A percentile compares a stretch with the other conserved stretches of the same genome.
phyloP scores from a whole-genome alignment of 495 filamentous ascomycete genomes.

The Cenococcum geophilum region DNA sequence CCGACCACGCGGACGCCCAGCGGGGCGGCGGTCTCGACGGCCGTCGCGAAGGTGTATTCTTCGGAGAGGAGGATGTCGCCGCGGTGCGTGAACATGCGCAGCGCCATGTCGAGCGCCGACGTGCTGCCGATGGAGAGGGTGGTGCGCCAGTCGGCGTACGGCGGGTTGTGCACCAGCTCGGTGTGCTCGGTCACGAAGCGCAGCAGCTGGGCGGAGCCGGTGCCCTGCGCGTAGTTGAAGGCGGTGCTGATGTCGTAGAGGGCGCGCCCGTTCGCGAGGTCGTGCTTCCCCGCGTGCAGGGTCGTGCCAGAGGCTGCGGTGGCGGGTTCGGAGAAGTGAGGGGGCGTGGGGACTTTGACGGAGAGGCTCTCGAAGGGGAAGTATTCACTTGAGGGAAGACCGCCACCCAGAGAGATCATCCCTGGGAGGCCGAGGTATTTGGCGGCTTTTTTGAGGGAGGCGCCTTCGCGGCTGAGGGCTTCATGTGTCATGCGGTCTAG shows the following conservation, averaged over 20 bases:
- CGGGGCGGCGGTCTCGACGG: conserved; percentile 73
- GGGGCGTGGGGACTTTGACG: conserved; percentile 60
- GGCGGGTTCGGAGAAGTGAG: conserved; percentile 62
- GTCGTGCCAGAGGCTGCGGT: conserved; percentile 40
- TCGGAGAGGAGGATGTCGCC: conserved; percentile 73
- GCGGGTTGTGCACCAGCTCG: conserved; percentile 65
- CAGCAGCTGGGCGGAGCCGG: conserved; percentile 77
- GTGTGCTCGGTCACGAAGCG: conserved; percentile 91
- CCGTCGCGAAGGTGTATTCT: conserved; percentile 78
- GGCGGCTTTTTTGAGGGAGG: conserved; percentile 68
- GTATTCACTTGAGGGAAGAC: conserved; percentile 79
- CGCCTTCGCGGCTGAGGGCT: conserved; percentile 33
- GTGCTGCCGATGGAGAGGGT: conserved; percentile 72
- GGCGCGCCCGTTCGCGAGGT: conserved; percentile 59
- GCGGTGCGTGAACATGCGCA: conserved; percentile 69
- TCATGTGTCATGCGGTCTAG: conserved; percentile 55
- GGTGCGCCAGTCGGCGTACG: conserved; percentile 80
- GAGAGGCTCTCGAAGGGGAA: conserved; percentile 73
- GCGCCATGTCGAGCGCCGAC: conserved; percentile 64
- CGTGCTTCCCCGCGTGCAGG: conserved; percentile 72
- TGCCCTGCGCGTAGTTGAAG: conserved; percentile 85
- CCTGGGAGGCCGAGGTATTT: conserved; percentile 63
- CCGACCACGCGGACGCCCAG: conserved; percentile 67
- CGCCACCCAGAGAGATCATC: conserved; percentile 84
- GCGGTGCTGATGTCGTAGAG: conserved; percentile 72